A percentile compares a stretch with the other conserved stretches of the same genome.
Conservation (phyloP, 805 yeast genomes). For the Candida verbasci region DNA sequence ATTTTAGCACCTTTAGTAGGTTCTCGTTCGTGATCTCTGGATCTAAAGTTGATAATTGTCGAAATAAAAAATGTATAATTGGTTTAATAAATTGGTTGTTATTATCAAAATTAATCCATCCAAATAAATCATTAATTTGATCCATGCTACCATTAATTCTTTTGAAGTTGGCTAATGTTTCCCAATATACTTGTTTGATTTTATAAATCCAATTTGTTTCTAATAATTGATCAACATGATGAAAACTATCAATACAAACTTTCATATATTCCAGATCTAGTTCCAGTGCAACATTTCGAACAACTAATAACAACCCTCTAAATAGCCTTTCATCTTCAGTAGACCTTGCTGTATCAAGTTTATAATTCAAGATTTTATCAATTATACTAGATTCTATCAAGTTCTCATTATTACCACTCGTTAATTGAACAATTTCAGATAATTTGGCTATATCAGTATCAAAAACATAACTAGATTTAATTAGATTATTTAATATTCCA, state of each 20-base stretch:
- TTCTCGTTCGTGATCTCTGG: constrained; percentile 16
- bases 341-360: neutral
- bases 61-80: constrained; percentile 10
- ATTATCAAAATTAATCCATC: neutral
- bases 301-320: constrained; percentile 8
- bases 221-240: neutral
- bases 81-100: constrained; percentile 1
- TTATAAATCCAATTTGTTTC: constrained; percentile 11
- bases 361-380: neutral
- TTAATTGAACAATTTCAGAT: neutral
- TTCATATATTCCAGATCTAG: neutral
- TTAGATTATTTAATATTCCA: neutral
- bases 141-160: constrained; percentile 4
- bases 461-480: neutral
- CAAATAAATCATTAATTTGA: constrained; percentile 1
- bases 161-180: constrained; percentile 21
- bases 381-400: neutral
- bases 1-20: constrained; percentile 3
- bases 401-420: neutral
- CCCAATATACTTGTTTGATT: constrained; percentile 16
- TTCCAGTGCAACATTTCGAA: constrained; percentile 4
- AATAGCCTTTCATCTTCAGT: constrained; percentile 5
- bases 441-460: neutral
- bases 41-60: constrained; percentile 21
- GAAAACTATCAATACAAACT: neutral